These are phyloP conservation scores for Rhizoclosmatium sp. DNA, from an alignment of 192 early-diverging fungal species.

Conservation along the genomic window DNA sequence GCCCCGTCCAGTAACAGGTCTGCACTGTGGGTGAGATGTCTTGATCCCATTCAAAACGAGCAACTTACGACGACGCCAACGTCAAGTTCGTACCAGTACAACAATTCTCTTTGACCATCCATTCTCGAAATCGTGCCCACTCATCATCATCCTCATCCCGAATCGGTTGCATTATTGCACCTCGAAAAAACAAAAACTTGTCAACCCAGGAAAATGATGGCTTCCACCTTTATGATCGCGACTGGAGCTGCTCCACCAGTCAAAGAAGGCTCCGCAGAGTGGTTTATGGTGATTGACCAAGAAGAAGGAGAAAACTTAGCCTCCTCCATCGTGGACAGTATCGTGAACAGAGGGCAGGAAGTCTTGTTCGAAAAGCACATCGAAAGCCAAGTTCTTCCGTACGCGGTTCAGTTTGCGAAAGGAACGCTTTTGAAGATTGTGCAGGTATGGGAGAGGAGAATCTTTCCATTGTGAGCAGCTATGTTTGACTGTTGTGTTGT, in stretches of 20 bases:
- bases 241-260: neutral
- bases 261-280: conserved; percentile 49
- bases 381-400: conserved; percentile 63
- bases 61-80: conserved; percentile 15
- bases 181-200: conserved; percentile 1
- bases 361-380: conserved; percentile 69
- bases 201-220: neutral
- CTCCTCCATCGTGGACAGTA: conserved; percentile 52
- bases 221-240: conserved; percentile 9
- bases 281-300: conserved; percentile 44
- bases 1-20: conserved; percentile 25
- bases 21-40: neutral
- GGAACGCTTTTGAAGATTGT: conserved; percentile 51
- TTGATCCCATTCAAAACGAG: neutral
- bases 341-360: conserved; percentile 54
- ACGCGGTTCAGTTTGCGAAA: conserved; percentile 61
- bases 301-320: conserved; percentile 62
- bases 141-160: conserved; percentile 15
- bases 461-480: too few relatives aligned
- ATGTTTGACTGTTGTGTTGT: neutral
- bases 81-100: conserved; percentile 23
- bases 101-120: conserved; percentile 10
- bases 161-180: conserved; percentile 3
- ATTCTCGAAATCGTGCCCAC: conserved; percentile 30
- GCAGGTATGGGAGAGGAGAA: conserved; percentile 32